Base-by-base conservation (phyloP, 495 filamentous ascomycete genomes). In the Lasiosphaeria hispida region DNA sequence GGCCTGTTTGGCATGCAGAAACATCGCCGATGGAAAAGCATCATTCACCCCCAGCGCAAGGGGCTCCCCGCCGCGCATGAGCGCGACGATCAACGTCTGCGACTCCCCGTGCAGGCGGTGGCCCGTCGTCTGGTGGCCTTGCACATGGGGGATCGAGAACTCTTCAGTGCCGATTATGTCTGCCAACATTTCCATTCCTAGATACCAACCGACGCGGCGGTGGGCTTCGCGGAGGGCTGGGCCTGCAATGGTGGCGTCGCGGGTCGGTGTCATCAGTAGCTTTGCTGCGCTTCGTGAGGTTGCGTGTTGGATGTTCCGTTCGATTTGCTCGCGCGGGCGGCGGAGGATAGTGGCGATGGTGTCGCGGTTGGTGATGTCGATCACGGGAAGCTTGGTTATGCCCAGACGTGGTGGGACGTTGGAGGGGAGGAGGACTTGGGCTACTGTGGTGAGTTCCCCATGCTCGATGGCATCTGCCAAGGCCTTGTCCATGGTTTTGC, bases 41-140 rank as follows among this genome's bases (percentile, higher is more conserved):
- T 84, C 75, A 61, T 65, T 84, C 56, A 88, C 75, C 6, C 85
- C 85, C 6, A 77, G 71, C n/a, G 85, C 86, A 82, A 89, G 84
- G 10, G 85, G 73, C 65, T 87, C 84, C 23, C 85, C 85, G 15
- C 81, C 85, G 33, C 85, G 82, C 85, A 88, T 87, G 19, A 88
- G 67, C 0, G 83, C 69, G 10, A 88, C 75, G 42, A 89, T 87
- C 13, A 76, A 59, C 4, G 83, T 87, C 15, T 69, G 57, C 8
- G 69, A 7, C 67, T 89, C 83, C 40, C 78, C 37, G 0, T 53
- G 38, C 7, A 88, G 75, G 9, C 77, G 77, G 63, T 84, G 74
- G n/a, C 85, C 85, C 1, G 30, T 59, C 3, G 72, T 80, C 7
- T 40, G 13, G 43, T 79, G 56, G 23, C 78, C 81, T 53, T 84